phyloP scores from a whole-genome alignment of 2,329 filamentous ascomycete genomes.

The Aspergillus fumigatiaffinis region DNA sequence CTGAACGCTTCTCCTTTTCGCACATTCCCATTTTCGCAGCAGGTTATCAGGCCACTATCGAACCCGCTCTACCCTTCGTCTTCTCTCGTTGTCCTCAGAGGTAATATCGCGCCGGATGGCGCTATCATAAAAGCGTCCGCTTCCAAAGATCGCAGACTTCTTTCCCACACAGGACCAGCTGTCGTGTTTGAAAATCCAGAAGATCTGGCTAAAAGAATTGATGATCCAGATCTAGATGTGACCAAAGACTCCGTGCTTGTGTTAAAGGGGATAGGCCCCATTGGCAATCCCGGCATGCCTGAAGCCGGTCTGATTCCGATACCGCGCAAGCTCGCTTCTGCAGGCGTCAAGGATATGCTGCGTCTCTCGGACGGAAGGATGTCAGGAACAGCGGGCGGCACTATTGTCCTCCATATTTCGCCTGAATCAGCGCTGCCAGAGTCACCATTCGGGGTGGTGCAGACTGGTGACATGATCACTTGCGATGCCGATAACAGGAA shows the following conservation, averaged over 20 bases:
- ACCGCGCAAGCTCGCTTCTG: conserved; percentile 44
- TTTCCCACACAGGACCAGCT: conserved; percentile 44
- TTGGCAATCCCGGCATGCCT: conserved; percentile 52
- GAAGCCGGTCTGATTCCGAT: conserved; percentile 51
- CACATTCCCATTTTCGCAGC: conserved; percentile 37
- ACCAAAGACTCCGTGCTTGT: conserved; percentile 45
- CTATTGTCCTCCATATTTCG: conserved; percentile 52
- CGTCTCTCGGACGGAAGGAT: conserved; percentile 53
- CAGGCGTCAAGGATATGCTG: conserved; percentile 52
- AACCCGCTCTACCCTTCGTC: conserved; percentile 45
- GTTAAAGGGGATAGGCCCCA: conserved; percentile 48
- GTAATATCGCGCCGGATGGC: conserved; percentile 48
- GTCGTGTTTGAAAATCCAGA: conserved; percentile 48
- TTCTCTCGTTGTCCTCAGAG: conserved; percentile 44
- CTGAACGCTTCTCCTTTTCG: conserved; percentile 43
- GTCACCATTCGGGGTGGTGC: conserved; percentile 47
- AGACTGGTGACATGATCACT: conserved; percentile 47
- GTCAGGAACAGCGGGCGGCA: conserved; percentile 54
- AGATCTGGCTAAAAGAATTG: conserved; percentile 46
- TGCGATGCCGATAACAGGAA: conserved; percentile 43
- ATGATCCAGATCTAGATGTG: conserved; percentile 43
- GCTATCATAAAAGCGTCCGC: conserved; percentile 51
- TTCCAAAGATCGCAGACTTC: conserved; percentile 45
- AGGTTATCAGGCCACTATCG: conserved; percentile 44
- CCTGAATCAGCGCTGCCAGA: conserved; percentile 49